phyloP scores from a whole-genome alignment of 345 rosid genomes.

The Combretum micranthum region DNA sequence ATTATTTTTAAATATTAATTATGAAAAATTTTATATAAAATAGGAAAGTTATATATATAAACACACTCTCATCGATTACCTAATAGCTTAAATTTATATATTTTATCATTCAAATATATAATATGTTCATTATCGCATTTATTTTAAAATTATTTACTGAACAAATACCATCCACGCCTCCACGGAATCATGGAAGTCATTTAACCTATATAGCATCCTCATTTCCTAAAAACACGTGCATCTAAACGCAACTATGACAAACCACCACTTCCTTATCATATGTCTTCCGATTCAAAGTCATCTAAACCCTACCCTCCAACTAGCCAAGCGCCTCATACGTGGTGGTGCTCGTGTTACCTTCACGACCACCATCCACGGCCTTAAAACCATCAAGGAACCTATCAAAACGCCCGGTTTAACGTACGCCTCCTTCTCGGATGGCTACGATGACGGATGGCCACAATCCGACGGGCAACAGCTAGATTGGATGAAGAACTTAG shows the following conservation, averaged over 20 bases:
- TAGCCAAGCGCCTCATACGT: constrained; percentile 50
- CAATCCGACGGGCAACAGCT: constrained; percentile 10
- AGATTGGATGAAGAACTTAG: constrained; percentile 21
- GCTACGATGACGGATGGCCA: constrained; percentile 41
- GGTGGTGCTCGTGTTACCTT: constrained; percentile 47
- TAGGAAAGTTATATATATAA: too few relatives aligned
- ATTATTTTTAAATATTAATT: too few relatives aligned
- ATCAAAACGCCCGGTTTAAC: constrained; percentile 21
- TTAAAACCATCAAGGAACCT: constrained; percentile 29
- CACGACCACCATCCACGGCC: constrained; percentile 25
- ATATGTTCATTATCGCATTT: too few relatives aligned
- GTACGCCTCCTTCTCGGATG: constrained; percentile 45
- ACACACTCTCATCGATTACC: too few relatives aligned
- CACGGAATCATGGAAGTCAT: too few relatives aligned
- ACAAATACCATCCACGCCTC: too few relatives aligned
- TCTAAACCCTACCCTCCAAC: constrained; percentile 50
- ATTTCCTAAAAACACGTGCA: too few relatives aligned
- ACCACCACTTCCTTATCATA: background rate
- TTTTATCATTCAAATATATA: too few relatives aligned
- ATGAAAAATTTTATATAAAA: too few relatives aligned
- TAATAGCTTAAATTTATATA: too few relatives aligned
- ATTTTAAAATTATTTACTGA: too few relatives aligned
- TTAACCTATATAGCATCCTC: too few relatives aligned
- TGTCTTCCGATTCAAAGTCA: constrained; percentile 46
- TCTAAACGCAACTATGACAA: constrained; percentile 8